A percentile compares a stretch with the other conserved stretches of the same genome.
Evolutionary conservation across 345 rosid genomes (phyloP).

Genomic region (Syzygium aqueum): DNA sequence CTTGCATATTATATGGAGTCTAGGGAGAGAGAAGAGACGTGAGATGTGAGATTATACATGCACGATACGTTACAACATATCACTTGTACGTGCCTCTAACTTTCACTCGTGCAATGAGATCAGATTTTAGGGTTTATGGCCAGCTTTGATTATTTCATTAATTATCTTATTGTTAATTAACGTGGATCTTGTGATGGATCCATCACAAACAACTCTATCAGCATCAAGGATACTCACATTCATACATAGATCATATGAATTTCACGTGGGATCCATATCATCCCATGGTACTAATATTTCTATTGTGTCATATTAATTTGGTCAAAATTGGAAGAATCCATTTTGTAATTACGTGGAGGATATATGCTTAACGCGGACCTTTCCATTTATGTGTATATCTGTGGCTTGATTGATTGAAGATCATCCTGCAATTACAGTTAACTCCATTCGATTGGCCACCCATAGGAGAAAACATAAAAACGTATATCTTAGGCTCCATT

Average conservation of each 20-base stretch:
- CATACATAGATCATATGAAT: background rate
- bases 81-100: background rate
- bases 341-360: background rate
- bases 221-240: background rate
- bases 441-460: background rate
- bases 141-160: background rate
- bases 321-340: background rate
- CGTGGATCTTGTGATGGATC: background rate
- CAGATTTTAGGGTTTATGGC: background rate
- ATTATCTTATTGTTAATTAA: background rate
- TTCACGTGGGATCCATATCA: background rate
- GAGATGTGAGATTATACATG: background rate
- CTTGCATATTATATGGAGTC: background rate
- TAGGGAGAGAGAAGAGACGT: background rate
- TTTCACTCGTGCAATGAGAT: background rate
- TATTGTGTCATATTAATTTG: background rate
- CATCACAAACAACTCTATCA: background rate
- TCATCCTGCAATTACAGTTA: background rate
- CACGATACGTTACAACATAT: background rate
- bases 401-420: background rate
- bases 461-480: background rate
- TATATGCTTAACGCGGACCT: background rate
- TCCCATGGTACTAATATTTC: background rate
- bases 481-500: too few species aligned
- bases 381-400: background rate